These are phyloP conservation scores for Ascochyta koolunga DNA, from an alignment of 2,329 filamentous ascomycete species.

Conservation along the genomic window DNA sequence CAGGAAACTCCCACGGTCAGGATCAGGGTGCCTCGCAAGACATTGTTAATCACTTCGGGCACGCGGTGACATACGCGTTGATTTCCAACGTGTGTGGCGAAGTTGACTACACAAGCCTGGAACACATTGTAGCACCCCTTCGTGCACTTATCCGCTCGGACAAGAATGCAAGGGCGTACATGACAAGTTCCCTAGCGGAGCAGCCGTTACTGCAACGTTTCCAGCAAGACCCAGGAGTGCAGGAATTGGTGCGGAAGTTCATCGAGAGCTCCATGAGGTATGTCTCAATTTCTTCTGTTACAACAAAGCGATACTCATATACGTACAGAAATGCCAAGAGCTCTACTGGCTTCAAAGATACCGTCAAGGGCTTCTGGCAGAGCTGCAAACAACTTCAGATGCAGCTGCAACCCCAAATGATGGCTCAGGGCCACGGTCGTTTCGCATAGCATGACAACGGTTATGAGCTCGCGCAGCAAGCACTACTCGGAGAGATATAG, in stretches of 20 bases:
- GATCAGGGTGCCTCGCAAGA: slow-evolving; percentile 41
- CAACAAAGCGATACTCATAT: slow-evolving; percentile 23
- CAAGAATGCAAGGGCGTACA: slow-evolving; percentile 39
- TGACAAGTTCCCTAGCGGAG: slow-evolving; percentile 38
- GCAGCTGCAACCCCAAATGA: slow-evolving; percentile 41
- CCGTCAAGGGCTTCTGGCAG: slow-evolving; percentile 45
- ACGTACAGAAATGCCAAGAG: slow-evolving; percentile 44
- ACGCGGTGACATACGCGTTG: slow-evolving; percentile 37
- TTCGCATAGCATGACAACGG: slow-evolving; percentile 8
- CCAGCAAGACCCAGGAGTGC: slow-evolving; percentile 36
- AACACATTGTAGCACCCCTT: slow-evolving; percentile 40
- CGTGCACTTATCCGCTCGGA: slow-evolving; percentile 42
- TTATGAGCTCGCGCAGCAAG: slow-evolving; percentile 12
- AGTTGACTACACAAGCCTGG: slow-evolving; percentile 43
- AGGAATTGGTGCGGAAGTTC: slow-evolving; percentile 43
- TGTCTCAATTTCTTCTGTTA: not conserved
- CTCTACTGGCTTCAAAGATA: slow-evolving; percentile 42
- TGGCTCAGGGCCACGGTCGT: slow-evolving; percentile 27
- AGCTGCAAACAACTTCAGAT: slow-evolving; percentile 46
- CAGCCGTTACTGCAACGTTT: slow-evolving; percentile 38
- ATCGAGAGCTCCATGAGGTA: slow-evolving; percentile 44
- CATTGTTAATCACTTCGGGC: slow-evolving; percentile 44
- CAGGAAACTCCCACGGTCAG: slow-evolving; percentile 33
- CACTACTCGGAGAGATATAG: not conserved
- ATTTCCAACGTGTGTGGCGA: slow-evolving; percentile 45